Conservation (phyloP, 2,329 filamentous ascomycete genomes). For the Monosporascus sp. region DNA sequence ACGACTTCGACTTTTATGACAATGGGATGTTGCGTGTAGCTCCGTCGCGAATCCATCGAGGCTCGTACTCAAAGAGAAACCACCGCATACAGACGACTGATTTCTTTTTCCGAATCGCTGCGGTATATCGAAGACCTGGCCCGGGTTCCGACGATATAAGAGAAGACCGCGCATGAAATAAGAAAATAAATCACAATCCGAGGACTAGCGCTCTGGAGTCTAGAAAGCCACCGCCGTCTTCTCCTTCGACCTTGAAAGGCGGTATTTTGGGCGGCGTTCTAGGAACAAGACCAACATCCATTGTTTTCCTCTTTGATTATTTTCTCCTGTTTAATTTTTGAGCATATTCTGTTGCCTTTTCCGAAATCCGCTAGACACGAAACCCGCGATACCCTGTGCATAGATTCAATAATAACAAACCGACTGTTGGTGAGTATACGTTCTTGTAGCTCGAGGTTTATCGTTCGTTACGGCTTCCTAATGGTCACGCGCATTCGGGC, state of each 20-base stretch:
- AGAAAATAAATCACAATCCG: neutral
- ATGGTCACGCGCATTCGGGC: neutral
- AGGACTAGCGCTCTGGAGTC: neutral
- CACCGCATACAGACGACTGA: neutral
- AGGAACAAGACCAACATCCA: neutral
- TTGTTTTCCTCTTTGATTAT: conserved; percentile 3
- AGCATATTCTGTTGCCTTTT: conserved; percentile 14
- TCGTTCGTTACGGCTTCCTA: neutral
- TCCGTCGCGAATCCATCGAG: conserved; percentile 25
- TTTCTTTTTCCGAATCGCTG: neutral
- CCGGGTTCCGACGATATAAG: neutral
- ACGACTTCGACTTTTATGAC: conserved; percentile 15
- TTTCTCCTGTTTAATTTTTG: conserved; percentile 17
- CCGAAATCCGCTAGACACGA: conserved; percentile 21
- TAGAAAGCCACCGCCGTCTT: neutral
- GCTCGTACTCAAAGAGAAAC: conserved; percentile 8
- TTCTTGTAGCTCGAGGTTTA: conserved; percentile 1
- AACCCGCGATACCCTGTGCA: conserved; percentile 29
- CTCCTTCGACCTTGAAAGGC: neutral
- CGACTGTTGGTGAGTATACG: conserved; percentile 22
- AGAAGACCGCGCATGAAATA: neutral
- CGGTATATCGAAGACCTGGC: neutral
- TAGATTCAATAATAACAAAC: conserved; percentile 26
- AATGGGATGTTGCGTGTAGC: conserved; percentile 27
- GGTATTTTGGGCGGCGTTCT: neutral